These are phyloP conservation scores for Microdochium paspali DNA, from an alignment of 2,329 filamentous ascomycete genomes.

Conservation along the genomic window DNA sequence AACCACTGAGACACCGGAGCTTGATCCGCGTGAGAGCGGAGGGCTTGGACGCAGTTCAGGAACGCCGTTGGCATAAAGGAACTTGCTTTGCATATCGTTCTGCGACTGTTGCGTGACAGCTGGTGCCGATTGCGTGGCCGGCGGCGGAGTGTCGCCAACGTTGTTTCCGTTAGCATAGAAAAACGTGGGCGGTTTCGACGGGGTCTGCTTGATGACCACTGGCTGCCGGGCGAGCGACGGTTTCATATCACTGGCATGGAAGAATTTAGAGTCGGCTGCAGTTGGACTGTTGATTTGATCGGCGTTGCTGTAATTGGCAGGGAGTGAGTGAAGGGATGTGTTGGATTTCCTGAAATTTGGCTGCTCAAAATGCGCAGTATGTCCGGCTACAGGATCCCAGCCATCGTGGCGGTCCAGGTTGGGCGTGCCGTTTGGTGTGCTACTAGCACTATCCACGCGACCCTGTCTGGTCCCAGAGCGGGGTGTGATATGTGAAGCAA, in stretches of 20 bases:
- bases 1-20: constrained; percentile 24
- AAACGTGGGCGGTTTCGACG: constrained; percentile 37
- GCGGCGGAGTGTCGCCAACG: constrained; percentile 26
- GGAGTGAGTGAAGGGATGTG: constrained; percentile 29
- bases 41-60: constrained; percentile 33
- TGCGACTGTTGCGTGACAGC: constrained; percentile 20
- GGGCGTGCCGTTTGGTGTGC: constrained; percentile 56
- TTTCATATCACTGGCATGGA: constrained; percentile 77
- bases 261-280: constrained; percentile 63
- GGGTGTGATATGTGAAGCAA: constrained; percentile 66
- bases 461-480: constrained; percentile 66
- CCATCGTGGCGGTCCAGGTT: constrained; percentile 32
- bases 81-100: constrained; percentile 46
- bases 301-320: constrained; percentile 19
- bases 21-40: constrained; percentile 26
- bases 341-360: constrained; percentile 9
- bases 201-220: constrained; percentile 11
- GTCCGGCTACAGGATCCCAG: constrained; percentile 26
- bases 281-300: constrained; percentile 14
- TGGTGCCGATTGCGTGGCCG: constrained; percentile 23
- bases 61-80: constrained; percentile 65
- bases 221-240: constrained; percentile 24
- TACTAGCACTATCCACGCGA: constrained; percentile 58
- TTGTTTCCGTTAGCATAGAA: constrained; percentile 45
- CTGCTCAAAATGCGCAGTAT: background rate